Base-by-base conservation (phyloP, 2,329 filamentous ascomycete species). In the Penicillium paneum region DNA sequence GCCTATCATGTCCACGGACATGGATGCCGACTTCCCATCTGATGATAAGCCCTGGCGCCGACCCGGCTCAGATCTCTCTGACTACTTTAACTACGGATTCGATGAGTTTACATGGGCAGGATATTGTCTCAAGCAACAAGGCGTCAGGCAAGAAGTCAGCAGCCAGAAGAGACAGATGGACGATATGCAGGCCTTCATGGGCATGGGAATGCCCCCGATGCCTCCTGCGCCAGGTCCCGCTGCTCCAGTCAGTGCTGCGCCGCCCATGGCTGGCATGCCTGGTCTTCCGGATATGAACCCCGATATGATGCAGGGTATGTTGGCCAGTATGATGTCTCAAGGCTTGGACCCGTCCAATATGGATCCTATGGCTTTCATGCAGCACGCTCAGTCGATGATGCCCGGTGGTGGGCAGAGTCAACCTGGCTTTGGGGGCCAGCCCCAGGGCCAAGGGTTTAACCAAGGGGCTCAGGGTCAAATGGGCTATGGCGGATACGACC, bases 1-100 rank as follows among this genome's bases (percentile, higher is more conserved):
- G 63, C 92, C 94, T 64, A 89, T 94, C 64, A 84, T 91, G 49
- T 88, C 86, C 8, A 88, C 91, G 45, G 88, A 89, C 68, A 88
- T 91, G 63, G 89, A 92, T 66, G 78, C 88, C 66, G 83, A 92
- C 19, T 81, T 85, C 35, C 87, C 90, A 8, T 61, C 80, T 50
- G 90, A 91, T 66, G 89, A 92, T 59, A 97, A 97, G 73, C 92
- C 93, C 17, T 99, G 94, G 94, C 87, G 94, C 41, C 87, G 92
- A 61, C 94, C 94, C 0, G 94, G 94, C 43, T 92, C 93, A 11
- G 94, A 99, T 67, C 85, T 96, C 51, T 94, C 89, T 56, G 94
- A 99, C 72, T 97, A 96, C 76, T 97, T 97, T 83, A 97, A 97
- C 78, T 97, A 97, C 74, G 93, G 93, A 55, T 97, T 97, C 69